phyloP scores from a whole-genome alignment of 768 basidiomycete genomes.

The Tubosaeta sp. region DNA sequence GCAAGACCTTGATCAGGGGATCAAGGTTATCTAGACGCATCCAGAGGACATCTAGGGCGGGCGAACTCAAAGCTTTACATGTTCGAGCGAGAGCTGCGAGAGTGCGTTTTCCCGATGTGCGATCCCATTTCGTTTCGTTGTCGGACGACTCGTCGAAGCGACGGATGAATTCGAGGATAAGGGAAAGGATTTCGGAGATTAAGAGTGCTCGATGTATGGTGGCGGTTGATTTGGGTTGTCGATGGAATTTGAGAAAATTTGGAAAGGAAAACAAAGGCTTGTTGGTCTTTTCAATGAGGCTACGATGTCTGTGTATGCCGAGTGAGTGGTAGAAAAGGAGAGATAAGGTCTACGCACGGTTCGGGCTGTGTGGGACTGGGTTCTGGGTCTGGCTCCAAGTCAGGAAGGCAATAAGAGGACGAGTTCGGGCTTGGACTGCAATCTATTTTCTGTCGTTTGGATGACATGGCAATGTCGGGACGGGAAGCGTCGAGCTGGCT shows the following conservation, averaged over 20 bases:
- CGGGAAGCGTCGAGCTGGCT: neutral
- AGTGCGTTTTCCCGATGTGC: conserved; percentile 15
- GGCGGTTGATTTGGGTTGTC: neutral
- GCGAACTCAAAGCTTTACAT: conserved; percentile 18
- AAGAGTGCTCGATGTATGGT: conserved; percentile 22
- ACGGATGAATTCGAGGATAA: conserved; percentile 21
- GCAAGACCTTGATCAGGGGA: conserved; percentile 24
- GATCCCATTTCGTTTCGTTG: conserved; percentile 11
- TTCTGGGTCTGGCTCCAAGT: neutral
- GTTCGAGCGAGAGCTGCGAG: conserved; percentile 27
- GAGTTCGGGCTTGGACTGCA: neutral
- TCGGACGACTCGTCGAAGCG: conserved; percentile 21
- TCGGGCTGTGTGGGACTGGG: neutral
- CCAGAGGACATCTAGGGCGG: conserved; percentile 27
- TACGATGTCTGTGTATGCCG: conserved; percentile 2
- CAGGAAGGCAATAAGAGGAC: neutral
- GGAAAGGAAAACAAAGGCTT: neutral
- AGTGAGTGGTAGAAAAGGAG: neutral
- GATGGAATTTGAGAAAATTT: neutral
- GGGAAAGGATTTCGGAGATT: conserved; percentile 16
- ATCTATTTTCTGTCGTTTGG: neutral
- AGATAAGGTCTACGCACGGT: conserved; percentile 2
- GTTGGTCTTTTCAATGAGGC: neutral
- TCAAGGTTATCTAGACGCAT: conserved; percentile 26
- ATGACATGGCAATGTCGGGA: neutral